phyloP scores from a whole-genome alignment of 2,329 filamentous ascomycete species.

The Diaporthe destruens region DNA sequence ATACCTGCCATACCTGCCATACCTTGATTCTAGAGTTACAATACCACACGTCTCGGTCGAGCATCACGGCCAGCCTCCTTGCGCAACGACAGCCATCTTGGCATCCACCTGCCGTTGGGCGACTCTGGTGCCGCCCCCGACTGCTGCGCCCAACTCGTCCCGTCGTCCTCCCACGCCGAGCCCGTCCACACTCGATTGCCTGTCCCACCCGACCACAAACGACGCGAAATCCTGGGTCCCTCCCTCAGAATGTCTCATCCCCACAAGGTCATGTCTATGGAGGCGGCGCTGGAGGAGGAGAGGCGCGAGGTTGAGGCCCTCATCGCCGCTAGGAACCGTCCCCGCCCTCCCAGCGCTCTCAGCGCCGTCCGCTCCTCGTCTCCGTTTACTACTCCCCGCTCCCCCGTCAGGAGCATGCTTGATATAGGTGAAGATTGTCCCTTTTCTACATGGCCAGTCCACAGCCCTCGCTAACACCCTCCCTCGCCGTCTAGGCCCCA shows the following conservation, averaged over 20 bases:
- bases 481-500: constrained; percentile 3
- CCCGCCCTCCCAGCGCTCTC: constrained; percentile 50
- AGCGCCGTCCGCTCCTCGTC: constrained; percentile 61
- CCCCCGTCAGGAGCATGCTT: constrained; percentile 77
- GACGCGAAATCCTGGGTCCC: background rate
- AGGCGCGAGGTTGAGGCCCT: constrained; percentile 78
- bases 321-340: constrained; percentile 64
- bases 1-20: constrained; percentile 1
- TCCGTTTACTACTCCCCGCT: constrained; percentile 69
- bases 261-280: constrained; percentile 75
- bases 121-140: background rate
- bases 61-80: background rate
- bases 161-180: constrained; percentile 19
- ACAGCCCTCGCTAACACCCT: background rate
- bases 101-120: constrained; percentile 3
- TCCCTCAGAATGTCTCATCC: constrained; percentile 36
- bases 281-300: constrained; percentile 83
- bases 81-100: constrained; percentile 12
- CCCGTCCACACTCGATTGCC: constrained; percentile 16
- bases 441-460: constrained; percentile 29
- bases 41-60: constrained; percentile 7
- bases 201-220: constrained; percentile 11
- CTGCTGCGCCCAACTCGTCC: background rate
- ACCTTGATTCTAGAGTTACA: background rate
- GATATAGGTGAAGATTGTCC: constrained; percentile 65